phyloP scores from a whole-genome alignment of 2,329 filamentous ascomycete species.

The Exophiala dermatitidis region DNA sequence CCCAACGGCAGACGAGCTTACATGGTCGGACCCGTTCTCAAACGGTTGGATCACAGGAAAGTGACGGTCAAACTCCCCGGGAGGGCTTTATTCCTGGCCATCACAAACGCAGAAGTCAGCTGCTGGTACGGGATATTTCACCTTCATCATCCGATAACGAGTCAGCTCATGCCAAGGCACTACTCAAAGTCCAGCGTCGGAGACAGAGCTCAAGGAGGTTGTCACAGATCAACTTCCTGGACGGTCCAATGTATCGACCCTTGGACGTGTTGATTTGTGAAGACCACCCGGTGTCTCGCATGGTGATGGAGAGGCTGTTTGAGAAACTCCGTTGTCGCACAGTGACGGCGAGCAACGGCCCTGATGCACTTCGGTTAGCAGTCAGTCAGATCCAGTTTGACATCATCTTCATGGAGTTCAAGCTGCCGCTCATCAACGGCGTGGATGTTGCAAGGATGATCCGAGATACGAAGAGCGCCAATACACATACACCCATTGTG shows the following conservation, averaged over 20 bases:
- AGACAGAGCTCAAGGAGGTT: slow-evolving; percentile 92
- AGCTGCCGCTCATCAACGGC: slow-evolving; percentile 87
- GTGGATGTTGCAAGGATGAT: slow-evolving; percentile 97
- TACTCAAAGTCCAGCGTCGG: slow-evolving; percentile 84
- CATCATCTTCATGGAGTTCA: slow-evolving; percentile 97
- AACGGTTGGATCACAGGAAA: slow-evolving; percentile 90
- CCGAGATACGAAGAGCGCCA: slow-evolving; percentile 89
- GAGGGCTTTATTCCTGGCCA: slow-evolving; percentile 58
- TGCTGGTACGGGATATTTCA: slow-evolving; percentile 73
- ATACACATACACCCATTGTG: slow-evolving; percentile 89
- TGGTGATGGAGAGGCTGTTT: slow-evolving; percentile 98
- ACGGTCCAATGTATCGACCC: slow-evolving; percentile 79
- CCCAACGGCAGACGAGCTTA: slow-evolving; percentile 54
- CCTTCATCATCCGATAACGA: slow-evolving; percentile 97
- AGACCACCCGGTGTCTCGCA: slow-evolving; percentile 89
- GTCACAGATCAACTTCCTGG: slow-evolving; percentile 80
- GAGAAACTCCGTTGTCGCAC: slow-evolving; percentile 94
- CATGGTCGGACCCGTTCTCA: slow-evolving; percentile 71
- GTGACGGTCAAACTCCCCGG: slow-evolving; percentile 65
- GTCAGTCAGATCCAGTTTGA: slow-evolving; percentile 98
- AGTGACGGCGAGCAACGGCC: slow-evolving; percentile 81
- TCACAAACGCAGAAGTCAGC: slow-evolving; percentile 84
- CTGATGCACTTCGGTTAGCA: slow-evolving; percentile 86
- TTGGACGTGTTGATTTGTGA: slow-evolving; percentile 94
- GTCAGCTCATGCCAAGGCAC: slow-evolving; percentile 79